A percentile compares a stretch with the other conserved stretches of the same genome.
phyloP scores from a whole-genome alignment of 1,139 yeast genomes.

The Nakaseomyces glabratus region DNA sequence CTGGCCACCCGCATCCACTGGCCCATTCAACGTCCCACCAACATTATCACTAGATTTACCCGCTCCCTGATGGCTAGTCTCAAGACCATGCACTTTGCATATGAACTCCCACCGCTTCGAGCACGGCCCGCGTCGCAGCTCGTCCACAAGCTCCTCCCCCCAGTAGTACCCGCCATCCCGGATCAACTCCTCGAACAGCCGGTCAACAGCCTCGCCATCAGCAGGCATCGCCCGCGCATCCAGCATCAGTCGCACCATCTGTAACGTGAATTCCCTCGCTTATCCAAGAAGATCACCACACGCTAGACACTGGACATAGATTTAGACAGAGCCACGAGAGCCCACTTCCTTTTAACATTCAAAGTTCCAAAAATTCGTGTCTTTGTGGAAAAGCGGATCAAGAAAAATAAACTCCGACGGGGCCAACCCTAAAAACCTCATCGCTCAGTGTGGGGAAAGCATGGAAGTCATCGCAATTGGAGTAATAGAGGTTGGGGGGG shows the following conservation, averaged over 20 bases:
- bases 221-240: constrained; percentile 9
- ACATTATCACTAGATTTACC: too few relatives aligned
- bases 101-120: constrained; percentile 13
- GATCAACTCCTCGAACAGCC: constrained; percentile 11
- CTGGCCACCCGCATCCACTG: constrained; percentile 1
- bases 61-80: not conserved
- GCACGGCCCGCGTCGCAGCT: constrained; percentile 9
- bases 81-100: constrained; percentile 9
- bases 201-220: constrained; percentile 9
- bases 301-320: constrained; percentile 9
- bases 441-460: too few relatives aligned
- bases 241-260: not conserved
- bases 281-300: not conserved
- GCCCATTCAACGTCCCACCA: not conserved
- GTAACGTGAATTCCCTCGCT: not conserved
- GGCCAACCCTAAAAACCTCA: too few relatives aligned
- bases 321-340: constrained; percentile 6
- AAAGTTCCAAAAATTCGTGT: constrained; percentile 6
- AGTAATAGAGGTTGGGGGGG: too few relatives aligned
- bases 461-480: too few relatives aligned
- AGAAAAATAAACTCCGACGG: too few relatives aligned
- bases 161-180: constrained; percentile 11
- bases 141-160: constrained; percentile 9
- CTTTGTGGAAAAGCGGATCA: too few relatives aligned
- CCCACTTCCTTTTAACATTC: constrained; percentile 8